Evolutionary conservation across 345 rosid species (phyloP).

Genomic region (Citrus medica): DNA sequence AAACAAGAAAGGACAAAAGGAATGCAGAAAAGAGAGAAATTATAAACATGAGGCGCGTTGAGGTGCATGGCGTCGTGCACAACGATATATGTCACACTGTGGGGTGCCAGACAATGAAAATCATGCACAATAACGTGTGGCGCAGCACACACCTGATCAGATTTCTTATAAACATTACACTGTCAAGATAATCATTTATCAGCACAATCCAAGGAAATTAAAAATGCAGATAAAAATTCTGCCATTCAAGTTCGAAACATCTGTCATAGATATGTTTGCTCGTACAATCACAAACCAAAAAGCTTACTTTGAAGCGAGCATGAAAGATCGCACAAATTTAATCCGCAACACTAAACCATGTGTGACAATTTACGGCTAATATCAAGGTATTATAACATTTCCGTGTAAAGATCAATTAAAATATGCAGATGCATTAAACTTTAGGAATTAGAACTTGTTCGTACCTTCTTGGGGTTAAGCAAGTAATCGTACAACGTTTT

Average conservation of each 20-base stretch:
- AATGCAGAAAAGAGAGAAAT: neutral
- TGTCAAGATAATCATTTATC: neutral
- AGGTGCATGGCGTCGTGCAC: too few relatives aligned
- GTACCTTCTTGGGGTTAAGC: slow-evolving; percentile 88
- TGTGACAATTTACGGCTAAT: neutral
- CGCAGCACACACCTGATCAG: too few relatives aligned
- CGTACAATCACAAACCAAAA: neutral
- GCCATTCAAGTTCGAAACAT: too few relatives aligned
- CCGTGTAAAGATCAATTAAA: neutral
- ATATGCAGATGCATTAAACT: neutral
- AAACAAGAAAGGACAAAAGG: neutral
- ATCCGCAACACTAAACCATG: neutral
- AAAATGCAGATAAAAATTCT: neutral
- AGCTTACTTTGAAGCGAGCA: neutral
- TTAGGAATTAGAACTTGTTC: neutral
- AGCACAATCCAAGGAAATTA: neutral
- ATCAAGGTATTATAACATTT: neutral
- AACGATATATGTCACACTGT: too few relatives aligned
- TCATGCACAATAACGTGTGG: too few relatives aligned
- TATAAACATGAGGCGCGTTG: too few relatives aligned
- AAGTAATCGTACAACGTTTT: slow-evolving; percentile 72
- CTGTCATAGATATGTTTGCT: too few relatives aligned
- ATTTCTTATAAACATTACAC: neutral
- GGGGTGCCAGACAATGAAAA: too few relatives aligned
- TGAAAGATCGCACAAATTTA: neutral